Evolutionary conservation across 2,329 filamentous ascomycete species (phyloP), one percentile per base, ranked within the genome.

Genomic region (Xylaria sp.): DNA sequence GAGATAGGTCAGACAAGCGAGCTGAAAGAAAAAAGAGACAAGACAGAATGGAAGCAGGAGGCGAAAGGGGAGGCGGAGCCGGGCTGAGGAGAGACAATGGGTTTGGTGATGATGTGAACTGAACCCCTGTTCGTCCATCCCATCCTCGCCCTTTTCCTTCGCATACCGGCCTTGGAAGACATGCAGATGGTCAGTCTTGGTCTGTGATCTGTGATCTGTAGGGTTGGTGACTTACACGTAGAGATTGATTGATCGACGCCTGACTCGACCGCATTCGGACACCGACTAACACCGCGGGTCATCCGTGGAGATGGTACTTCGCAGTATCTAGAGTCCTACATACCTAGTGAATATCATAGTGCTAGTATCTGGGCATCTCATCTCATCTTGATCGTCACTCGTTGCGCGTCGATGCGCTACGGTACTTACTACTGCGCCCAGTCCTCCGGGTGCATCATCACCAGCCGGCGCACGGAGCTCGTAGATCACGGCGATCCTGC

Each of bases 11-110:
- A 63, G 61, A 59, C 59, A 54, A 19, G 53, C 54, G 47, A 61
- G 61, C 61, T 63, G 61, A 63, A 57, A 46, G n/a, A 46, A 18
- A n/a, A n/a, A 16, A 4, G 37, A 13, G 23, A 30, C 23, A 30
- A 13, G 23, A 30, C 23, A 30, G 23, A 30, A 9, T 42, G 37
- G 44, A n/a, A 55, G 52, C 51, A 58, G 53, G 57, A 48, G 52
- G 59, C 56, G 59, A 59, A 39, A 58, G 34, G 23, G 37, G 58
- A 60, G 61, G 61, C 61, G 61, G 54, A 59, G 61, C 54, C 53
- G 59, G 52, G 61, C 61, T 61, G 61, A 63, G 47, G 52, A n/a
- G 13, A 52, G 53, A 54, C 56, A 54, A n/a, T 13, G 52, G 59
- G 50, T 52, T 53, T 47, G 16, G 23, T 48, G 37, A 42, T 42